Evolutionary conservation across 2,329 filamentous ascomycete species (phyloP), one percentile per base, ranked within the genome.

Genomic region (Sarocladium strictum): DNA sequence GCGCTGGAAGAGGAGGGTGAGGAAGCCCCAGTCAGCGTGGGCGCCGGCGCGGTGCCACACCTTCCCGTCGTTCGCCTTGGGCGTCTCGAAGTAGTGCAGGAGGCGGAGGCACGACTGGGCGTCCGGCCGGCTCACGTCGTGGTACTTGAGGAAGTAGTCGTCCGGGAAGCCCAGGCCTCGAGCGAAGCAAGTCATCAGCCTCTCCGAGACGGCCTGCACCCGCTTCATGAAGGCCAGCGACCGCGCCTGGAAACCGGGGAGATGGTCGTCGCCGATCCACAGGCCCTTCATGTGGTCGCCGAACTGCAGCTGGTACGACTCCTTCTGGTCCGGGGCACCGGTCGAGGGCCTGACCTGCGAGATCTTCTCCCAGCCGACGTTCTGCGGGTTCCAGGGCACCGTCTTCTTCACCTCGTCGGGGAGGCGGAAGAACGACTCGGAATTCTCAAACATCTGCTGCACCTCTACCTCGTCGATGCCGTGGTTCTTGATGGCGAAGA

Each of bases 1-100:
- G 2, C 77, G 76, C 62, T 86, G 83, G 65, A 86, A 86, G 3
- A 87, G 70, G 37, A 87, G 67, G 0, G 83, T 86, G 21, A 86
- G 59, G 55, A 85, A 76, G 56, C 77, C 81, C 79, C 81, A 86
- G 63, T 86, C 84, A 0, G 79, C 78, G 62, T 86, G 83, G 11
- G 82, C 79, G 17, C 84, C 84, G 0, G 83, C 82, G 24, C 84
- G 75, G 62, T 81, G 77, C 60, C 78, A 83, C 0, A 72, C 72
- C n/a, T 73, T 67, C 41, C 55, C 6, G 69, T 66, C 15, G 68
- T 62, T 3, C 68, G 65, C 65, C 51, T 65, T 59, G 15, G 68
- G 59, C 40, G 69, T 61, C 65, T 72, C 71, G 56, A 78, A 80
- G 63, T 86, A 86, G 62, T 84, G 80, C 19, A 86, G 65, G 27